phyloP scores from a whole-genome alignment of 768 basidiomycete species.

The Terana coerulea region DNA sequence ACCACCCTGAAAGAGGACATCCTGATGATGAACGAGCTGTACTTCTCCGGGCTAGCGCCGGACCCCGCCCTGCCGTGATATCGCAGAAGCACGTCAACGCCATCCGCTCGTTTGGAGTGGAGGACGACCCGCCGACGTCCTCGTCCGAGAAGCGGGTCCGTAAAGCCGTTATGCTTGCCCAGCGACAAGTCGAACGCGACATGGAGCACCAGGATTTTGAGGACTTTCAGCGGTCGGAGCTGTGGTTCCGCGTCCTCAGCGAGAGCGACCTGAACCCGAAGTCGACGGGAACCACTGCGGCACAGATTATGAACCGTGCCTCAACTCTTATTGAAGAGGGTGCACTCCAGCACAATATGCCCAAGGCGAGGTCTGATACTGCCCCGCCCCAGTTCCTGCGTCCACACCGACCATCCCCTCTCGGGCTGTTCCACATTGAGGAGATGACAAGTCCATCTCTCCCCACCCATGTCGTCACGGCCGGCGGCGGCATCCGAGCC shows the following conservation, averaged over 20 bases:
- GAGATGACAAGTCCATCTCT: not conserved
- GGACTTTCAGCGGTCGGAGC: constrained; percentile 81
- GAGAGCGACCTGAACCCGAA: constrained; percentile 45
- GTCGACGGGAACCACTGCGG: no score
- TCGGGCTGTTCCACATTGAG: not conserved
- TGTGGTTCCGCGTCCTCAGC: constrained; percentile 87
- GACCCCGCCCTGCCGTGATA: constrained; percentile 60
- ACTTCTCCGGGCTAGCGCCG: constrained; percentile 63
- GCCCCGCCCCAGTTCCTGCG: not conserved
- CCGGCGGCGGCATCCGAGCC: constrained; percentile 20
- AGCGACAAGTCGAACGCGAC: constrained; percentile 78
- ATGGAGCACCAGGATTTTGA: constrained; percentile 89
- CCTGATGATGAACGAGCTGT: constrained; percentile 82
- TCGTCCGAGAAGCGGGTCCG: constrained; percentile 55
- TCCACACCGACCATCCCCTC: no score
- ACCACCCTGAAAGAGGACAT: constrained; percentile 82
- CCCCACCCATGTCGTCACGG: not conserved
- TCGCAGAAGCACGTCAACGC: constrained; percentile 65
- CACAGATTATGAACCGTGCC: no score
- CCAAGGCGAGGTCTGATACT: not conserved
- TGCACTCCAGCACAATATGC: not conserved
- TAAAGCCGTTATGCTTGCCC: constrained; percentile 77
- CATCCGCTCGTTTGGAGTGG: constrained; percentile 65
- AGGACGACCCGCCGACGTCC: constrained; percentile 41
- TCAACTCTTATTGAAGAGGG: not conserved